Base-by-base conservation (phyloP, 331 rosid species). In the Arachis monticola region DNA sequence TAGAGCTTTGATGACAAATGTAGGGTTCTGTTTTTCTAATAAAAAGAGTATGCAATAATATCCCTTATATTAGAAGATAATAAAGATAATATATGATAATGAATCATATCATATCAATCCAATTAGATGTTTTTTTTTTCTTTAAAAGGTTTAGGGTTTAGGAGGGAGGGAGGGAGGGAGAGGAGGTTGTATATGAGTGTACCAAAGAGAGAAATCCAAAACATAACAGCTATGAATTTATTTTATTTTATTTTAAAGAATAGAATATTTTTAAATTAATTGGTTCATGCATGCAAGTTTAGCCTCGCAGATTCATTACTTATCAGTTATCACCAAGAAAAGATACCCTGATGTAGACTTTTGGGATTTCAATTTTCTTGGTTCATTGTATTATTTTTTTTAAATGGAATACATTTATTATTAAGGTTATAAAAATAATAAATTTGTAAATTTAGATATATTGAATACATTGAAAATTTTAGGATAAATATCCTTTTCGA, bases 161-260 rank as follows among this genome's bases (percentile, higher is more conserved):
- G 27, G 27, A 22, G 27, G 27, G 1, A 0, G 27, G 1, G 27
- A 0, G 27, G 27, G 27, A 22, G 27, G 27, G 27, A 22, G 27
- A 22, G 22, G 22, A 17, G 27, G 27, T 22, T 22, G 27, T 22
- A 22, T 47, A n/a, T 31, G 12, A 60, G 48, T 31, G 51, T 12
- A 6, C 8, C 60, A 48, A 6, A 4, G 46, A 67, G 60, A 62
- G 61, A 44, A 22, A 77, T 78, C 83, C 77, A 78, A 74, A 63
- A 78, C 69, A 78, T 74, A 22, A 75, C 73, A 81, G 81, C 83
- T 69, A 60, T 12, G 27, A 22, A 22, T 22, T 22, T 22, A 22
- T 22, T 22, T 22, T 22, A 22, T 22, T 22, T 22, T 22, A 22
- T 22, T 22, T 22, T 22, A 22, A 22, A 35, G n/a, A 8, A 10